Conservation (phyloP, 495 filamentous ascomycete genomes). For the Endocarpon pusillum region DNA sequence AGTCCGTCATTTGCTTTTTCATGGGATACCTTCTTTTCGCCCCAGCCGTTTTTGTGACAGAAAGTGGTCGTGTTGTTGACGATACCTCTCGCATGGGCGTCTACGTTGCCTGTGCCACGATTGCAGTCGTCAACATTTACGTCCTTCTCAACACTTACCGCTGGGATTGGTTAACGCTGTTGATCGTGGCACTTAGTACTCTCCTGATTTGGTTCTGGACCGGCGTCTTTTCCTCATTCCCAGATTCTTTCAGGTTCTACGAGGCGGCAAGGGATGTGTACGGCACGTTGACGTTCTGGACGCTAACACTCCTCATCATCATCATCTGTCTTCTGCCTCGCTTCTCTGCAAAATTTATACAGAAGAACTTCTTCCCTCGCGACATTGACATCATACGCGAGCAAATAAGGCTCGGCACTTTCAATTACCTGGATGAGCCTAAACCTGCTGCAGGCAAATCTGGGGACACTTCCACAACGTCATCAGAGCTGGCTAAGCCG, state of each 20-base stretch:
- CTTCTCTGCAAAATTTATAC: slow-evolving; percentile 65
- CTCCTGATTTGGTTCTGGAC: slow-evolving; percentile 94
- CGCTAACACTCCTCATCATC: slow-evolving; percentile 53
- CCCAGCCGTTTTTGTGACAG: slow-evolving; percentile 45
- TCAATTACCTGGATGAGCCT: slow-evolving; percentile 45
- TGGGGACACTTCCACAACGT: slow-evolving; percentile 32
- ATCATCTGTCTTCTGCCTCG: slow-evolving; percentile 70
- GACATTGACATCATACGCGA: slow-evolving; percentile 96
- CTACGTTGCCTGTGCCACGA: slow-evolving; percentile 62
- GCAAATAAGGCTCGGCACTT: slow-evolving; percentile 66
- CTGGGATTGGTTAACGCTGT: slow-evolving; percentile 88
- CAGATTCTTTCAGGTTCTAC: slow-evolving; percentile 55
- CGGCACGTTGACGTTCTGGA: slow-evolving; percentile 71
- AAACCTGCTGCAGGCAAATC: slow-evolving; percentile 26
- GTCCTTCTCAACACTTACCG: slow-evolving; percentile 89
- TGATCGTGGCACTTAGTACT: slow-evolving; percentile 66
- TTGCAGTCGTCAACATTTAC: slow-evolving; percentile 76
- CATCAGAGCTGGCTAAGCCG: slow-evolving; percentile 48
- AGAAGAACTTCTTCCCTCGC: slow-evolving; percentile 82
- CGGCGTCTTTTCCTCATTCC: slow-evolving; percentile 65
- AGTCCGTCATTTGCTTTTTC: slow-evolving; percentile 84
- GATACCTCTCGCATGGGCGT: slow-evolving; percentile 71
- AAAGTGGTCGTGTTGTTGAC: slow-evolving; percentile 50
- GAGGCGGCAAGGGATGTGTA: slow-evolving; percentile 63
- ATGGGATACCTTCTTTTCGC: slow-evolving; percentile 70